Conservation (phyloP, 768 basidiomycete species). For the Galerina sulciceps region DNA sequence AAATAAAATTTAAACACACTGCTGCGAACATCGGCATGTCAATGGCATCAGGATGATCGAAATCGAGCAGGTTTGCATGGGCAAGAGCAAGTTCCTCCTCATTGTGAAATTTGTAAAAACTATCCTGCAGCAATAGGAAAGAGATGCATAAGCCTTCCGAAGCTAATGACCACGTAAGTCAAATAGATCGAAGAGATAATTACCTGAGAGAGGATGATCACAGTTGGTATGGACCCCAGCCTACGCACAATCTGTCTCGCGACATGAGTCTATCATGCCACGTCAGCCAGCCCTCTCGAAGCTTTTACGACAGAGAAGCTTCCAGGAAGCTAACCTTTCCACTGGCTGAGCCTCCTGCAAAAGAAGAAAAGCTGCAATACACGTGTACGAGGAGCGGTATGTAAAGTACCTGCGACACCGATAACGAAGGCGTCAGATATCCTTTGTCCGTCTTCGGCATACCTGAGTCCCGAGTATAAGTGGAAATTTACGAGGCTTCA, state of each 20-base stretch:
- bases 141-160: neutral
- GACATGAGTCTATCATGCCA: constrained; percentile 70
- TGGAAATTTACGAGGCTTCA: neutral
- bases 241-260: constrained; percentile 80
- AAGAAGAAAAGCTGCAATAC: constrained; percentile 7
- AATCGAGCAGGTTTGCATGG: constrained; percentile 78
- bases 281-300: neutral
- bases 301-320: neutral
- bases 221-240: constrained; percentile 83
- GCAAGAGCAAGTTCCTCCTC: constrained; percentile 85
- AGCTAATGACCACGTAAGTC: neutral
- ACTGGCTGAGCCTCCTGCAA: constrained; percentile 79
- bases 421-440: constrained; percentile 82
- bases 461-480: constrained; percentile 49
- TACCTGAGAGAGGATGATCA: constrained; percentile 91
- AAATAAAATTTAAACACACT: constrained; percentile 44
- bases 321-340: constrained; percentile 67
- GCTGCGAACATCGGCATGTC: constrained; percentile 87
- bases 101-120: constrained; percentile 87
- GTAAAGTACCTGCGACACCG: constrained; percentile 70
- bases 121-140: constrained; percentile 59
- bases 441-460: constrained; percentile 73
- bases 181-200: neutral
- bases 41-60: constrained; percentile 92
- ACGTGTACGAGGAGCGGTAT: neutral